Conservation (phyloP, 441 rosid species). For the Gossypium lobatum region DNA sequence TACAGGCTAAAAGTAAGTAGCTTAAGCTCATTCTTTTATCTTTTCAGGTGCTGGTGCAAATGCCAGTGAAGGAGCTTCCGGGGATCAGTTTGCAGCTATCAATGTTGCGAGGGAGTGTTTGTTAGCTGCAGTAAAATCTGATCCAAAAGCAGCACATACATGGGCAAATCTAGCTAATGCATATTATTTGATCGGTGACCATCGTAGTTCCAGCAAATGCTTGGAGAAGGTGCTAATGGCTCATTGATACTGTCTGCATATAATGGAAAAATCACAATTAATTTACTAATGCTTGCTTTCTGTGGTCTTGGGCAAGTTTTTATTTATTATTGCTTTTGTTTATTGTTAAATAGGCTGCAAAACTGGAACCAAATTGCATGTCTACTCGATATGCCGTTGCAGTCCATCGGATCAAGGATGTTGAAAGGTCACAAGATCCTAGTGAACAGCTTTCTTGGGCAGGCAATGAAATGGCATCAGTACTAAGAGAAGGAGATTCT, state of each 20-base stretch:
- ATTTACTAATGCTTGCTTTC: neutral
- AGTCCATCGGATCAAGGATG: constrained; percentile 81
- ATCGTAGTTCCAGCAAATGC: constrained; percentile 83
- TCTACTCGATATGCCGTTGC: constrained; percentile 90
- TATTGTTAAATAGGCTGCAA: constrained; percentile 59
- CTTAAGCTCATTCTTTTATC: constrained; percentile 10
- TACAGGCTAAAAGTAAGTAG: constrained; percentile 1
- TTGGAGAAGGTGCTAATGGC: constrained; percentile 95
- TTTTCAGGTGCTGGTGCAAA: constrained; percentile 79
- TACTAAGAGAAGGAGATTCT: constrained; percentile 83
- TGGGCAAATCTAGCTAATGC: constrained; percentile 91
- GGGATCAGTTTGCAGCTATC: constrained; percentile 50
- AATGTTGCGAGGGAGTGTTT: constrained; percentile 82
- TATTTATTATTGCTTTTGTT: constrained; percentile 7
- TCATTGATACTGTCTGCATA: constrained; percentile 31
- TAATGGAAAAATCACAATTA: neutral
- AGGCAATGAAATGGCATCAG: constrained; percentile 95
- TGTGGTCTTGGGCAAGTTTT: constrained; percentile 6
- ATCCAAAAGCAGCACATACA: constrained; percentile 75
- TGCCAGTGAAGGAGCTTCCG: constrained; percentile 52
- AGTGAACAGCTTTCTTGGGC: constrained; percentile 85
- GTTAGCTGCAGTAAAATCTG: constrained; percentile 65
- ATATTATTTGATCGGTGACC: constrained; percentile 64
- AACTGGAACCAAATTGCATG: constrained; percentile 87
- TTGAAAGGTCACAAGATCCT: constrained; percentile 88